These are phyloP conservation scores for Clitoria ternatea DNA, from an alignment of 306 rosid genomes.

Conservation along the genomic window DNA sequence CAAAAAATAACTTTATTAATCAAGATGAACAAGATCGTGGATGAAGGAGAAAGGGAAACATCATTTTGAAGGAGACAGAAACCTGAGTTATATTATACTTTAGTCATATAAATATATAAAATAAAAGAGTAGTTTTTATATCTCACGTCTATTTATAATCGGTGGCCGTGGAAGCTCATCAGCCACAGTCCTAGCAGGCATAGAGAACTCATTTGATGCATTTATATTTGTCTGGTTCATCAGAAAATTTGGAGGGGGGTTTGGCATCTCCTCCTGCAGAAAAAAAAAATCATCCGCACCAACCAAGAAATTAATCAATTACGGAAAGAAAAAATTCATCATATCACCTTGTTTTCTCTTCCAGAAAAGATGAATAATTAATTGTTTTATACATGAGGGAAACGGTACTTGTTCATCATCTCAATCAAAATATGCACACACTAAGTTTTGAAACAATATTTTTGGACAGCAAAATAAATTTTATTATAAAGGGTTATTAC, in stretches of 20 bases:
- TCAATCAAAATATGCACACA: no score
- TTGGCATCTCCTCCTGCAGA: constrained; percentile 74
- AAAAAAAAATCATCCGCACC: not conserved
- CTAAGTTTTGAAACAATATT: no score
- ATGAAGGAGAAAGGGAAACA: not conserved
- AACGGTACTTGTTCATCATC: no score
- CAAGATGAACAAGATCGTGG: not conserved
- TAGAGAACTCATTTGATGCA: constrained; percentile 48
- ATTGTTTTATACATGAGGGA: not conserved
- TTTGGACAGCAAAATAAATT: no score
- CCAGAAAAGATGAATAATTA: not conserved
- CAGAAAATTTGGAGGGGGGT: constrained; percentile 56
- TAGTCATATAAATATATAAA: not conserved
- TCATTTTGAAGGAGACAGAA: constrained; percentile 18
- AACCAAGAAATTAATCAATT: not conserved
- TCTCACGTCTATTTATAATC: constrained; percentile 76
- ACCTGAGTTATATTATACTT: not conserved
- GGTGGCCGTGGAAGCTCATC: constrained; percentile 82
- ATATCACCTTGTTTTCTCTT: not conserved
- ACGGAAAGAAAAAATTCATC: not conserved
- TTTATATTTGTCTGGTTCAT: constrained; percentile 45
- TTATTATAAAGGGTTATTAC: no score
- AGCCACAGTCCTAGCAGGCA: constrained; percentile 48
- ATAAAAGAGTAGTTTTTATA: not conserved
- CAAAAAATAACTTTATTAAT: not conserved